Base-by-base conservation (phyloP, 331 rosid genomes). In the Stylosanthes scabra region DNA sequence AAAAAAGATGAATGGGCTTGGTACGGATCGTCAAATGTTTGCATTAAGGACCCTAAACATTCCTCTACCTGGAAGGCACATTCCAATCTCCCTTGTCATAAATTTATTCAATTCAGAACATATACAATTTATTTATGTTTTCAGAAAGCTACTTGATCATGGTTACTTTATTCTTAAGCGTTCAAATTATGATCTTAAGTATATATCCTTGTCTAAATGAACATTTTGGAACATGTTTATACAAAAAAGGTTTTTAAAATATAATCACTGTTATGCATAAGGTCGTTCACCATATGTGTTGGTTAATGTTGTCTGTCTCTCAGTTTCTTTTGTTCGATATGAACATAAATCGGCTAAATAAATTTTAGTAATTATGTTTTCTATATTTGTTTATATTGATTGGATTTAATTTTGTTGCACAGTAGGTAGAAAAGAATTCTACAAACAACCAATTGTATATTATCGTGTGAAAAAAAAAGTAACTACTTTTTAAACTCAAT, bases 21-120 rank as follows among this genome's bases (percentile, higher is more conserved):
- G 90, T 64, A 87, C 98, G 13, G 98, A 93, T 63, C 89, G 75
- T 74, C 98, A 93, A 77, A 90, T 93, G 90, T 93, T 93, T 93
- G 98, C 89, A 9, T 96, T 93, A n/a, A 83, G 86, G 75, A 76
- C 84, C 69, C 88, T 93, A 71, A 90, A 86, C 44, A 93, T 93
- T 79, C 98, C 96, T 20, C 79, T 91, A 50, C 97, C 92, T 13
- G 97, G 97, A 74, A 90, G 86, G 83, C 97, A 90, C 61, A 88
- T 96, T 72, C 93, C 97, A 34, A 28, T 93, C 96, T 55, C 89
- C 90, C 20, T 83, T 82, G 75, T 81, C 83, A 60, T 80, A 85
- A 64, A 77, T 71, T 34, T 28, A 56, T 51, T 78, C 15, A 16
- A 51, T 63, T 42, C 8, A 40, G 63, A 72, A 42, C 59, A 46